phyloP scores from a whole-genome alignment of 345 rosid species.

The Linum trigynum region DNA sequence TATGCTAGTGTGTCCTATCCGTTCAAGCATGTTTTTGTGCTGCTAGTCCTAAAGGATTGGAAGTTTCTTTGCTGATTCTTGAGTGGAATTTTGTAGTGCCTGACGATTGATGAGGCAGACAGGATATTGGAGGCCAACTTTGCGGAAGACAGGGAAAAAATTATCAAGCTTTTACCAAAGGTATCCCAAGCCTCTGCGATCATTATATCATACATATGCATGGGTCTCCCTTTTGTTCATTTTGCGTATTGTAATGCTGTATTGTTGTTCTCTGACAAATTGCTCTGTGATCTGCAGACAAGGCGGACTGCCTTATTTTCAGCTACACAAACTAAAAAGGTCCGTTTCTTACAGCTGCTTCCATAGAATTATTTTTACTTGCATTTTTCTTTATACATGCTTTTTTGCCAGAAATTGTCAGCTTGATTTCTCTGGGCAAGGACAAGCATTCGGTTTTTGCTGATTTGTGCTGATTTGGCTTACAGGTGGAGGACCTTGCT shows the following conservation, averaged over 20 bases:
- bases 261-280: neutral
- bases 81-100: slow-evolving; percentile 46
- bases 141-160: slow-evolving; percentile 97
- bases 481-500: slow-evolving; percentile 92
- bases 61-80: neutral
- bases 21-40: neutral
- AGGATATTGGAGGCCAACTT: slow-evolving; percentile 94
- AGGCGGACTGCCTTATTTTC: slow-evolving; percentile 97
- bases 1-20: neutral
- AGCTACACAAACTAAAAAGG: slow-evolving; percentile 95
- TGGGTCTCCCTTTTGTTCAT: neutral
- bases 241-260: neutral
- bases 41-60: neutral
- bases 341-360: slow-evolving; percentile 15
- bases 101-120: slow-evolving; percentile 93
- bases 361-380: neutral
- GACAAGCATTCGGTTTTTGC: neutral
- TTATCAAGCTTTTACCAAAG: slow-evolving; percentile 79
- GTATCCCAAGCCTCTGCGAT: slow-evolving; percentile 20
- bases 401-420: neutral
- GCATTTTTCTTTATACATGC: neutral
- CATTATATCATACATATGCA: neutral
- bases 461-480: neutral
- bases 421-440: neutral
- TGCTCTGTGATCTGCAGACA: slow-evolving; percentile 39